These are phyloP conservation scores for Strobilomyces dryophilus DNA, from an alignment of 768 basidiomycete genomes.

Conservation along the genomic window DNA sequence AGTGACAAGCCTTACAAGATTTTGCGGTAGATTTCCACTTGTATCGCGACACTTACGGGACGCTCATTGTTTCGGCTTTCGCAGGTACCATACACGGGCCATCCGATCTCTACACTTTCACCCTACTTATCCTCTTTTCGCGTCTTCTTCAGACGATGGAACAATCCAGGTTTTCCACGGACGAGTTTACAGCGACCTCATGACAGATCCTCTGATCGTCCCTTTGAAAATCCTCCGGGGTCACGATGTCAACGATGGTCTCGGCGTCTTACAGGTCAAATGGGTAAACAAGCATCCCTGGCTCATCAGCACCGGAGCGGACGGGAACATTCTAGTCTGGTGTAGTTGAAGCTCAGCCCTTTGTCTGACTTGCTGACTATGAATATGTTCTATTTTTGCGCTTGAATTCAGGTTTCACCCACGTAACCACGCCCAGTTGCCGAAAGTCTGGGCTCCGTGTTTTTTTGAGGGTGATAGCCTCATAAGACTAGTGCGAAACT, in stretches of 20 bases:
- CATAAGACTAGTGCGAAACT: no score
- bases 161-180: conserved; percentile 96
- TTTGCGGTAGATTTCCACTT: conserved; percentile 54
- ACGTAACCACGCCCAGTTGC: conserved; percentile 7
- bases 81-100: conserved; percentile 89
- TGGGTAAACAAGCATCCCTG: conserved; percentile 92
- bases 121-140: conserved; percentile 91
- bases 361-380: conserved; percentile 28
- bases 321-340: conserved; percentile 87
- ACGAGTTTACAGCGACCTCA: conserved; percentile 89
- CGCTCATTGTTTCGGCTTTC: conserved; percentile 7
- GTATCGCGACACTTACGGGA: neutral
- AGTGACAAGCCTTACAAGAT: conserved; percentile 97
- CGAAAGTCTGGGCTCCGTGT: no score
- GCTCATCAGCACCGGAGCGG: conserved; percentile 90
- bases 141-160: conserved; percentile 95
- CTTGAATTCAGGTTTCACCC: conserved; percentile 15
- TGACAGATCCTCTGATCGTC: conserved; percentile 97
- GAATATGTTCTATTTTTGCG: conserved; percentile 20
- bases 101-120: conserved; percentile 93
- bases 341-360: conserved; percentile 51
- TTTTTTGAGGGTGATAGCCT: no score
- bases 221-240: conserved; percentile 94
- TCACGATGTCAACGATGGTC: conserved; percentile 78
- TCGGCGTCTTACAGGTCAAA: conserved; percentile 86